Conservation (phyloP, 1,284 basidiomycete genomes). For the Vanrija humicola region DNA sequence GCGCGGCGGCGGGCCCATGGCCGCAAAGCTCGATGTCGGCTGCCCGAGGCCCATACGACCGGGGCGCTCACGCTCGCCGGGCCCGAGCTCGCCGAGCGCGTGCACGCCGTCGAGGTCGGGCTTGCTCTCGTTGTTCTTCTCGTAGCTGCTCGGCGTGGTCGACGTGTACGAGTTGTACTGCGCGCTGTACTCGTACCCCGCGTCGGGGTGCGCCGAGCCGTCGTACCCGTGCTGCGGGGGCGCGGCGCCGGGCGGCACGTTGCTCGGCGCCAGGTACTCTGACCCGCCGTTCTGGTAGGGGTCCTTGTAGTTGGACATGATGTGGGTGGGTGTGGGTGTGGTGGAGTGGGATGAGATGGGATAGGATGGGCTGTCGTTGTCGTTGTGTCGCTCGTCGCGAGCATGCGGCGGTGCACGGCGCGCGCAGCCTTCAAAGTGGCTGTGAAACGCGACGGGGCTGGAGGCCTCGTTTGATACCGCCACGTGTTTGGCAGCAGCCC, state of each 20-base stretch:
- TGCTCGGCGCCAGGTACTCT: conserved; percentile 11
- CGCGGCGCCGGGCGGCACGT: not conserved
- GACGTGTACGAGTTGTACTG: conserved; percentile 6
- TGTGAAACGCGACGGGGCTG: no score
- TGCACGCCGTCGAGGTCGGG: conserved; percentile 12
- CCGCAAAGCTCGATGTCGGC: conserved; percentile 32
- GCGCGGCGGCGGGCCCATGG: conserved; percentile 45
- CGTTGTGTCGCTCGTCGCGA: no score
- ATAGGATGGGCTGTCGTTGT: conserved; percentile 1
- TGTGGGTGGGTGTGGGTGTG: conserved; percentile 3
- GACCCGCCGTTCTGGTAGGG: conserved; percentile 13
- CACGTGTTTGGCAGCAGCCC: not conserved
- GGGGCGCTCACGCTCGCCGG: conserved; percentile 23
- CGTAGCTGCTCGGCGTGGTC: conserved; percentile 1
- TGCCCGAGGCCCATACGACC: conserved; percentile 31
- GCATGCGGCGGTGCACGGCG: no score
- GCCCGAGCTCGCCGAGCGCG: conserved; percentile 8
- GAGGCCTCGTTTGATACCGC: not conserved
- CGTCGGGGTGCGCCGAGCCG: not conserved
- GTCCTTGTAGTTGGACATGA: conserved; percentile 16
- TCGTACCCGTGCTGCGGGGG: not conserved
- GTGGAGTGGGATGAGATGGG: conserved; percentile 2
- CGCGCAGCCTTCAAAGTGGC: no score
- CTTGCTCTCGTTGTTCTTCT: conserved; percentile 1
- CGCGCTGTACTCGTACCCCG: not conserved